Conservation (phyloP, 495 filamentous ascomycete species). For the Bathelium albidoporum region DNA sequence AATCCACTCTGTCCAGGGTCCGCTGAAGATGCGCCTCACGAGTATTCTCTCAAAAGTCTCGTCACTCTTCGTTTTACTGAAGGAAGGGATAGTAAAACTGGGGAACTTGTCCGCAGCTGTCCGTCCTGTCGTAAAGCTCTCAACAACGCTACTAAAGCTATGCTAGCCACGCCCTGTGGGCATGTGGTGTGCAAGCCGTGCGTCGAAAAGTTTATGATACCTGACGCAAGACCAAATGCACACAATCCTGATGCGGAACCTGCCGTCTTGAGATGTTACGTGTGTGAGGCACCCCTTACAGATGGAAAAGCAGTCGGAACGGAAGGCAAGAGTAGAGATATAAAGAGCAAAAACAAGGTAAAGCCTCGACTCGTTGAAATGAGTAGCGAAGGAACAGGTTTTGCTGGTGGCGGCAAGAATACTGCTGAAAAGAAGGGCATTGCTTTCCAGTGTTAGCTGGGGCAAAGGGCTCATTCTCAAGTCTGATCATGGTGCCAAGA, state of each 20-base stretch:
- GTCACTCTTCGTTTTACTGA: conserved; percentile 72
- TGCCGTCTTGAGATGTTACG: conserved; percentile 62
- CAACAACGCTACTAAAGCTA: conserved; percentile 72
- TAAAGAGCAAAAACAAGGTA: conserved; percentile 45
- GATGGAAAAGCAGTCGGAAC: conserved; percentile 25
- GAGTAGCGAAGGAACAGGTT: conserved; percentile 83
- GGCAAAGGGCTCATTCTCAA: too few relatives aligned
- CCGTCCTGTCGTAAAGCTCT: conserved; percentile 82
- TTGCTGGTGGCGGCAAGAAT: conserved; percentile 75
- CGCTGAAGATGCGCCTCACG: conserved; percentile 55
- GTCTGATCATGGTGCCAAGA: too few relatives aligned
- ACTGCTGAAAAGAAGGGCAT: conserved; percentile 69
- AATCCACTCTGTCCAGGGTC: conserved; percentile 75
- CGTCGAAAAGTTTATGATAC: conserved; percentile 75
- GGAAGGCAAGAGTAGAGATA: conserved; percentile 26
- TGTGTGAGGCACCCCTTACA: conserved; percentile 72
- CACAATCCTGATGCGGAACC: conserved; percentile 41
- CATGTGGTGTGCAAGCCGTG: conserved; percentile 89
- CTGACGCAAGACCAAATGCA: conserved; percentile 49
- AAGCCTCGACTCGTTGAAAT: conserved; percentile 75
- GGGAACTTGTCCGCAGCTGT: conserved; percentile 52
- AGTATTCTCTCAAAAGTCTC: conserved; percentile 72
- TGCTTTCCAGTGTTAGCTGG: conserved; percentile 66
- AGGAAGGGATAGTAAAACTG: conserved; percentile 50
- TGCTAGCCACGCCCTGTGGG: conserved; percentile 84